phyloP scores from a whole-genome alignment of 2,329 filamentous ascomycete genomes.

The Talaromyces albobiverticillius region DNA sequence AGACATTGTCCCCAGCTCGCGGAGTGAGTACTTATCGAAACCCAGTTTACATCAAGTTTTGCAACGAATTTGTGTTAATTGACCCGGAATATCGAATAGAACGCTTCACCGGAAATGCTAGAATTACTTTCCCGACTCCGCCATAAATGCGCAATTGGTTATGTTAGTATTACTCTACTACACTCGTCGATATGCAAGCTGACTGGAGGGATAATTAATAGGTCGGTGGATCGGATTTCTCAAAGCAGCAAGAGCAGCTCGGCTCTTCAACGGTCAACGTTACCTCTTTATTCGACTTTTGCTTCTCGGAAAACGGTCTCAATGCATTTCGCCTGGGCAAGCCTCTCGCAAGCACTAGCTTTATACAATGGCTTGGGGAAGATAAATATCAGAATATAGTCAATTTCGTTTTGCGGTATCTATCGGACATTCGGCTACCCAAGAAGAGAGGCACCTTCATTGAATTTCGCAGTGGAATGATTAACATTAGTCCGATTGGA shows the following conservation, averaged over 20 bases:
- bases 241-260: constrained; percentile 95
- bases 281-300: constrained; percentile 89
- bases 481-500: constrained; percentile 63
- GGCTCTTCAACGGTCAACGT: constrained; percentile 68
- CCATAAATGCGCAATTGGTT: constrained; percentile 84
- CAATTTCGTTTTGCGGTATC: constrained; percentile 59
- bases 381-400: constrained; percentile 63
- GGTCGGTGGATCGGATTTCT: constrained; percentile 84
- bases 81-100: constrained; percentile 41
- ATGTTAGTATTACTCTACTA: constrained; percentile 44
- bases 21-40: constrained; percentile 53
- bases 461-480: constrained; percentile 65
- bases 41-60: constrained; percentile 3
- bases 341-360: constrained; percentile 72
- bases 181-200: background rate
- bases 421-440: constrained; percentile 60
- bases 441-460: constrained; percentile 66
- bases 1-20: constrained; percentile 80
- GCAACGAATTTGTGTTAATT: background rate
- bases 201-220: constrained; percentile 20
- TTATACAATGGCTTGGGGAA: constrained; percentile 91
- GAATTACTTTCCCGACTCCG: constrained; percentile 74
- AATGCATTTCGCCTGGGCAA: constrained; percentile 82
- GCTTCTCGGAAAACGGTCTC: constrained; percentile 95
- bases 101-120: constrained; percentile 77